Evolutionary conservation across 164 flowering plant genomes (phyloP).

Genomic region (Annona cherimola): DNA sequence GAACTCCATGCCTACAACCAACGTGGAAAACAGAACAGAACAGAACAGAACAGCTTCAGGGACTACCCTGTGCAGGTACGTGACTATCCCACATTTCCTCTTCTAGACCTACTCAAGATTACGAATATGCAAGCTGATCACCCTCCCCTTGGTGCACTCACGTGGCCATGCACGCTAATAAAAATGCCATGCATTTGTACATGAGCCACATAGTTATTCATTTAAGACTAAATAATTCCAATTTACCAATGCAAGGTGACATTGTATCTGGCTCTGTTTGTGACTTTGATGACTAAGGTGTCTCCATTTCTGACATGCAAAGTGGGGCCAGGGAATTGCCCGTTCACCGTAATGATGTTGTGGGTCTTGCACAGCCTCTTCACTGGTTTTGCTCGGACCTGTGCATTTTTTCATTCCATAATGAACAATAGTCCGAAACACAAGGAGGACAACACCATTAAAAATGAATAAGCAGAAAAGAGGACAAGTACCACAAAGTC

Average conservation of each 20-base stretch:
- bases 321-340: slow-evolving; percentile 82
- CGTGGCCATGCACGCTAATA: background rate
- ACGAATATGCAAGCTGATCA: background rate
- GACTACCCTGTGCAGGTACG: too few species aligned
- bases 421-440: background rate
- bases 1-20: slow-evolving; percentile 66
- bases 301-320: slow-evolving; percentile 79
- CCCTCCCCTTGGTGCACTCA: background rate
- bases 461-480: slow-evolving; percentile 2
- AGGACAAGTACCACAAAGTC: slow-evolving; percentile 44
- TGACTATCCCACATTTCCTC: too few species aligned
- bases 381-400: slow-evolving; percentile 85
- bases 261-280: slow-evolving; percentile 66
- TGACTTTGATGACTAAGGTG: slow-evolving; percentile 59
- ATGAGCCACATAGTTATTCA: background rate
- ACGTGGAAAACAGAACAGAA: background rate
- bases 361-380: slow-evolving; percentile 97
- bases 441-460: background rate
- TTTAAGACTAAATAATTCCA: background rate
- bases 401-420: background rate
- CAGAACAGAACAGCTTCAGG: too few species aligned
- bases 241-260: slow-evolving; percentile 85
- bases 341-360: slow-evolving; percentile 73
- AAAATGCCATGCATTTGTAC: too few species aligned
- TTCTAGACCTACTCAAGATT: too few species aligned